Evolutionary conservation across 345 rosid genomes (phyloP).

Genomic region (Dovyalis caffra): DNA sequence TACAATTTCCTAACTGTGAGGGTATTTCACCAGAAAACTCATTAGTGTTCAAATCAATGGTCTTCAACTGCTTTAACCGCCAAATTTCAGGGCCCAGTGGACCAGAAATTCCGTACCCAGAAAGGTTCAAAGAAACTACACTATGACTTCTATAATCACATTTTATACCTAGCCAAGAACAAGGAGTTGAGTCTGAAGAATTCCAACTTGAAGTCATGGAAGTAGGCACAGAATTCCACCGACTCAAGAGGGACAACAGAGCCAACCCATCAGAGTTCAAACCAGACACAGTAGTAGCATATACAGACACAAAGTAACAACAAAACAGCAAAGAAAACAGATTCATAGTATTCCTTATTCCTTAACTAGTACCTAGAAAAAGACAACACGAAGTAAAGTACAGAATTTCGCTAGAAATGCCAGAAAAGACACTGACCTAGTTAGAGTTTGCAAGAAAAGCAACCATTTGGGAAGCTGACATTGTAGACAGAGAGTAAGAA

Average conservation of each 20-base stretch:
- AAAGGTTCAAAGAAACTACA: conserved; percentile 49
- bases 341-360: neutral
- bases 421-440: neutral
- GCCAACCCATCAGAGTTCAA: conserved; percentile 50
- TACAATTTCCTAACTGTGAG: conserved; percentile 49
- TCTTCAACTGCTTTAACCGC: conserved; percentile 32
- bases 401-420: neutral
- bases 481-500: too few species aligned
- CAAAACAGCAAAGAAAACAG: neutral
- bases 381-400: neutral
- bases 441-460: too few species aligned
- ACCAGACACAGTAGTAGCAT: conserved; percentile 13
- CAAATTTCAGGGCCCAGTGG: conserved; percentile 57
- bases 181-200: conserved; percentile 47
- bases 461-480: too few species aligned
- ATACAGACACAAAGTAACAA: neutral
- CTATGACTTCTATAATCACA: conserved; percentile 35
- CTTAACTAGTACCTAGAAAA: too few species aligned
- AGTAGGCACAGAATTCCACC: conserved; percentile 44
- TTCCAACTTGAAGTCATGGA: conserved; percentile 52
- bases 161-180: conserved; percentile 58
- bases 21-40: conserved; percentile 54
- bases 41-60: conserved; percentile 55
- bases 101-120: conserved; percentile 48
- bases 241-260: conserved; percentile 49